A percentile compares a stretch with the other conserved stretches of the same genome.
phyloP scores from a whole-genome alignment of 2,329 filamentous ascomycete genomes.

The Talaromyces sp. region DNA sequence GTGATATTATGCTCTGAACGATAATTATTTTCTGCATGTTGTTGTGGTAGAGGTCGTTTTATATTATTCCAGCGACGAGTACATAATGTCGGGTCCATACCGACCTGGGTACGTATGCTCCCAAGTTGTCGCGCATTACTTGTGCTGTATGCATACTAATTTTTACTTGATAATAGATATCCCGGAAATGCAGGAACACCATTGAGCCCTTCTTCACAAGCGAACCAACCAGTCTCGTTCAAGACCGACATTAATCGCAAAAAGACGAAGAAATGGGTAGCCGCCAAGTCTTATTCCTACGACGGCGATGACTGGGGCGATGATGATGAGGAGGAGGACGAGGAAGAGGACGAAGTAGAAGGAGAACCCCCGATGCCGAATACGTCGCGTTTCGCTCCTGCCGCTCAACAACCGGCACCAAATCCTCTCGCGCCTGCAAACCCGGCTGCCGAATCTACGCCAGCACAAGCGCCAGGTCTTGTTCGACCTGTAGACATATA shows the following conservation, averaged over 20 bases:
- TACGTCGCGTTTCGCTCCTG: slow-evolving; percentile 26
- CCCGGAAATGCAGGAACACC: slow-evolving; percentile 23
- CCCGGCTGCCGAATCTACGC: slow-evolving; percentile 17
- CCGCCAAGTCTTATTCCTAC: slow-evolving; percentile 81
- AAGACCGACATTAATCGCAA: slow-evolving; percentile 81
- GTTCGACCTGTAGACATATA: slow-evolving; percentile 75
- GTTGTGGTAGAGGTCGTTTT: background rate
- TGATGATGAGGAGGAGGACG: slow-evolving; percentile 53
- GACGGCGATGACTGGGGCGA: slow-evolving; percentile 93
- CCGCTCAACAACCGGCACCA: background rate
- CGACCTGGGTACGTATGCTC: slow-evolving; percentile 14
- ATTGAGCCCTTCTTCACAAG: slow-evolving; percentile 26
- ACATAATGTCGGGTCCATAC: slow-evolving; percentile 17
- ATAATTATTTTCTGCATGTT: background rate
- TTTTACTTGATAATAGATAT: slow-evolving; percentile 7
- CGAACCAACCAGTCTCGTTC: slow-evolving; percentile 57
- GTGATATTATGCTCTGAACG: background rate
- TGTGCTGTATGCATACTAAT: background rate
- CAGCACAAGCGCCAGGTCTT: slow-evolving; percentile 58
- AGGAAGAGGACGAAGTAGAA: slow-evolving; percentile 36
- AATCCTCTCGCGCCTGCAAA: background rate
- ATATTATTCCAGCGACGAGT: background rate
- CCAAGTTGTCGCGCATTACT: slow-evolving; percentile 1
- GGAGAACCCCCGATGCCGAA: slow-evolving; percentile 22
- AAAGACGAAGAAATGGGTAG: slow-evolving; percentile 93